Evolutionary conservation across 163 green algal genomes (phyloP).

Genomic region (Picocystis sp.): DNA sequence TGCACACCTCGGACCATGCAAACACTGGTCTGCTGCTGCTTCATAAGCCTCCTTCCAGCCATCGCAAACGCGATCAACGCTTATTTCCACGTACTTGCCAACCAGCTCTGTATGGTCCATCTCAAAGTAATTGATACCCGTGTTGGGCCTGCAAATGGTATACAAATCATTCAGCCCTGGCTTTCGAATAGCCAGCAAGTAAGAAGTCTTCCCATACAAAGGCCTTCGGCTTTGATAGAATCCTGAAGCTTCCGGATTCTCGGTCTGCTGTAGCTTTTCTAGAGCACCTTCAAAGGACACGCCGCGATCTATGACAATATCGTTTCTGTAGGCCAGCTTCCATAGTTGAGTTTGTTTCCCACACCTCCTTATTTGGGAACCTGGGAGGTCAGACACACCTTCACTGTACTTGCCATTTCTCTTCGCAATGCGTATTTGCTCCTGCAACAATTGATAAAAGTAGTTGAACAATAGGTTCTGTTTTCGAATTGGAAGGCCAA

Average conservation of each 20-base stretch:
- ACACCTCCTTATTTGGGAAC: conserved; percentile 22
- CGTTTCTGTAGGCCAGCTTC: conserved; percentile 37
- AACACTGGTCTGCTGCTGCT: conserved; percentile 33
- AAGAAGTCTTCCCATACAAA: conserved; percentile 30
- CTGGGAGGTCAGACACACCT: conserved; percentile 47
- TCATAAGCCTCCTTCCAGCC: conserved; percentile 40
- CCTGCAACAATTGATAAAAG: conserved; percentile 9
- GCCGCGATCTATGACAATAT: conserved; percentile 57
- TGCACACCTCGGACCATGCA: conserved; percentile 48
- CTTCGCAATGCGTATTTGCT: conserved; percentile 42
- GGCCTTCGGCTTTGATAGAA: conserved; percentile 40
- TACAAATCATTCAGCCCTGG: conserved; percentile 30
- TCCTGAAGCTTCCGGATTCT: conserved; percentile 9
- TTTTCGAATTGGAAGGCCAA: conserved; percentile 1
- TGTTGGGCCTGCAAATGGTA: conserved; percentile 52
- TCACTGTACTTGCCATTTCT: conserved; percentile 48
- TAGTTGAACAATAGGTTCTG: conserved; percentile 17
- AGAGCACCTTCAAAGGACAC: conserved; percentile 37
- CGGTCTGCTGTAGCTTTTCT: conserved; percentile 31
- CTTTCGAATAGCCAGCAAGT: conserved; percentile 60
- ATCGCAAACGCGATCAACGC: conserved; percentile 29
- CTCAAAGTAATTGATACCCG: conserved; percentile 40
- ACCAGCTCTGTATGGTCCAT: conserved; percentile 58
- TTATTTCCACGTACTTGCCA: conserved; percentile 34
- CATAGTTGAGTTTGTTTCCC: conserved; percentile 28